phyloP scores from a whole-genome alignment of 1,139 yeast genomes.

The Taphrina pruni region DNA sequence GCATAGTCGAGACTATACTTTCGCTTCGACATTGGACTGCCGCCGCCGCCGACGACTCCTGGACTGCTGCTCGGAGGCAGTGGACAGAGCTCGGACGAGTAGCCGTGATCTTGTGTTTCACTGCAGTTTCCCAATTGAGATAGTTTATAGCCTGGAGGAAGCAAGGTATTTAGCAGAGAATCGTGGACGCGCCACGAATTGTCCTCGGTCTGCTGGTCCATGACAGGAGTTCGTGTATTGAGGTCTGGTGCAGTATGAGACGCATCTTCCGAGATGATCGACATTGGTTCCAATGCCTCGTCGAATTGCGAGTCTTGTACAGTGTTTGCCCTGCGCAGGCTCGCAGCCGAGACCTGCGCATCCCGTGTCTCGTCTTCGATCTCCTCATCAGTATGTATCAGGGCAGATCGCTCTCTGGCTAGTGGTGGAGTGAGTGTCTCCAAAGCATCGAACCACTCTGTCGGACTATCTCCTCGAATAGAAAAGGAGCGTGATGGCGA shows the following conservation, averaged over 20 bases:
- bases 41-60: background rate
- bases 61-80: constrained; percentile 5
- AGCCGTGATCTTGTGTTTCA: constrained; percentile 2
- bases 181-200: background rate
- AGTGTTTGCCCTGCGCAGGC: background rate
- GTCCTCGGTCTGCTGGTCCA: background rate
- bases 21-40: background rate
- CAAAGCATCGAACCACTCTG: constrained; percentile 9
- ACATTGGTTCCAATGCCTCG: constrained; percentile 1
- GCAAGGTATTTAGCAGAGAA: constrained; percentile 19
- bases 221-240: no score
- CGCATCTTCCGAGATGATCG: background rate
- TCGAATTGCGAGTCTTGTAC: constrained; percentile 21
- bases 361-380: background rate
- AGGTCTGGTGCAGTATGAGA: background rate
- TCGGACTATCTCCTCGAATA: constrained; percentile 6
- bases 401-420: background rate
- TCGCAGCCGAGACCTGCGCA: background rate
- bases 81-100: background rate
- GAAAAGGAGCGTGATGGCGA: background rate
- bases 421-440: background rate
- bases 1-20: background rate
- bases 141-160: constrained; percentile 4
- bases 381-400: background rate
- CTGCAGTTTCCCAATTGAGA: background rate